Evolutionary conservation across 2,329 filamentous ascomycete genomes (phyloP), one percentile per base, ranked within the genome.

Genomic region (Pestalotiopsis sp.): DNA sequence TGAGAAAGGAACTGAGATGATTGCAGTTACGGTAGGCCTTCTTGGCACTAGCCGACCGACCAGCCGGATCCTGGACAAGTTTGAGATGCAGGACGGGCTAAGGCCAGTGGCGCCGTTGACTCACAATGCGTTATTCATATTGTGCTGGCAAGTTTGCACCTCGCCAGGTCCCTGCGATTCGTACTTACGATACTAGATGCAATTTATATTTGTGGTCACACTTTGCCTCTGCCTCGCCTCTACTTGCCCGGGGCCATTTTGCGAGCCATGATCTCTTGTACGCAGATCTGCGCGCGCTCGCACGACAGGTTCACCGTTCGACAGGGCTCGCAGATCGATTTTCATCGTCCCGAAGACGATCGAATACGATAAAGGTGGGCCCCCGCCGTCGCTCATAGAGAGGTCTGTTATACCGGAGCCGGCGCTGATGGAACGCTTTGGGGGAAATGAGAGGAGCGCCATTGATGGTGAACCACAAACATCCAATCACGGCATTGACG

Each of bases 1-100:
- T 27, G 27, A 38, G 27, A n/a, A 25, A 64, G 4, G 38, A 38
- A 40, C 61, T 27, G 23, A 13, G 23, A 13, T 41, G 40, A 64
- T 40, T 20, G 40, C 38, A 20, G 61, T 41, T 23, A 40, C 61
- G 40, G 38, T 52, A 20, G 61, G 57, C 57, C 40, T 62, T 40
- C 61, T 64, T 64, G 61, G 61, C 61, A 49, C 61, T 45, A 52
- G 45, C 45, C 45, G 20, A n/a, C 45, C 45, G 45, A 45, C 61
- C 49, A n/a, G 36, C 61, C 40, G 38, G 20, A 20, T 40, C 61
- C 61, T 40, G 38, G 61, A 31, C 38, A 20, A 49, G 61, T 64
- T 64, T 64, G 61, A 64, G 45, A 52, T 52, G 45, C 20, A 52
- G 45, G 45, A 52, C 45, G 45, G 20, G 45, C 45, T 52, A 52